Conservation (phyloP, 2,329 filamentous ascomycete genomes). For the Teratosphaeria zuluensis region DNA sequence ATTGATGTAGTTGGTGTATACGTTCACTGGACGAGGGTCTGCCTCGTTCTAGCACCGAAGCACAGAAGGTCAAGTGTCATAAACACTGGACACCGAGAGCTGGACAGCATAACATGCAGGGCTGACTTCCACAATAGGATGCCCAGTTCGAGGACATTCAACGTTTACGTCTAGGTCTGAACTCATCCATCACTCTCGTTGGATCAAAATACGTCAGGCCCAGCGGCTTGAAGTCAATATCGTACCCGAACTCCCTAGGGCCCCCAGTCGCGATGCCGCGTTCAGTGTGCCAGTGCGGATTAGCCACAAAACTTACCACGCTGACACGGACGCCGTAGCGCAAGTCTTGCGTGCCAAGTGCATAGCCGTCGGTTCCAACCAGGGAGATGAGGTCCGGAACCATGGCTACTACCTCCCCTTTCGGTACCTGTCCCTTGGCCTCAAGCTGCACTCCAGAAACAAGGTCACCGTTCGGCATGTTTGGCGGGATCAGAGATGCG, state of each 20-base stretch:
- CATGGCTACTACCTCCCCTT: constrained; percentile 35
- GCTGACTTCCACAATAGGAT: too few species aligned
- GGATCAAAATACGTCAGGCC: constrained; percentile 43
- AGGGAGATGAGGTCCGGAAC: constrained; percentile 43
- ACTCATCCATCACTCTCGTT: constrained; percentile 45
- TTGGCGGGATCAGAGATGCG: background rate
- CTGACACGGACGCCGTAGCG: constrained; percentile 44
- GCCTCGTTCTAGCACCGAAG: too few species aligned
- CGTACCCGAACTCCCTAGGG: constrained; percentile 40
- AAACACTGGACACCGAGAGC: too few species aligned
- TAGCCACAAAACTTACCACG: constrained; percentile 46
- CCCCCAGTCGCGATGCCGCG: constrained; percentile 43
- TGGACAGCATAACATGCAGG: too few species aligned
- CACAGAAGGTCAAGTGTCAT: too few species aligned
- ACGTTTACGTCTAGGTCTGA: constrained; percentile 6
- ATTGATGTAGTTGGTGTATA: too few species aligned
- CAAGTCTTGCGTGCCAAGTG: constrained; percentile 46
- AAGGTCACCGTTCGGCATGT: background rate
- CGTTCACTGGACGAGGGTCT: too few species aligned
- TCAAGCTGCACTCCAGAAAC: background rate
- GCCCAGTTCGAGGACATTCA: too few species aligned
- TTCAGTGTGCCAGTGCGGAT: constrained; percentile 44
- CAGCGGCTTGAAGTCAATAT: constrained; percentile 41
- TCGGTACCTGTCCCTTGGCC: constrained; percentile 3
- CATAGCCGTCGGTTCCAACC: constrained; percentile 39